Percentiles rank a stretch among this genome's conserved stretches.
phyloP scores from a whole-genome alignment of 352 stramenopile genomes.

The Aphanomyces cochlioides region DNA sequence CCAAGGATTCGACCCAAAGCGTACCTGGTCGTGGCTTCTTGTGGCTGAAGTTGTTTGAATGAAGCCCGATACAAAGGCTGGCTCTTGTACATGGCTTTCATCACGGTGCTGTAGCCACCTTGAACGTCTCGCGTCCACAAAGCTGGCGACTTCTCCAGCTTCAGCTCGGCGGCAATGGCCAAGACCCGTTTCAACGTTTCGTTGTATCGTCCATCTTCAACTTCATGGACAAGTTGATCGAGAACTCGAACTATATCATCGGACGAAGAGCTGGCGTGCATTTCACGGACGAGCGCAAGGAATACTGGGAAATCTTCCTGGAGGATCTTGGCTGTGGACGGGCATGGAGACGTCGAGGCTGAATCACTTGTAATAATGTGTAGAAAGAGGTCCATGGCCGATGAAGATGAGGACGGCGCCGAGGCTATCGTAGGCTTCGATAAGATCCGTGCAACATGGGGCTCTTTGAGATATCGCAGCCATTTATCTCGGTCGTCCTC shows the following conservation, averaged over 20 bases:
- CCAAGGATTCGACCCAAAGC: constrained; percentile 22
- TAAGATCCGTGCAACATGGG: constrained; percentile 23
- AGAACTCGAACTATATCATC: constrained; percentile 83
- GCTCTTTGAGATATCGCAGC: constrained; percentile 63
- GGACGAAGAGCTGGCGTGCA: constrained; percentile 66
- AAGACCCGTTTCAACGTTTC: constrained; percentile 74
- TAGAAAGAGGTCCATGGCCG: constrained; percentile 20
- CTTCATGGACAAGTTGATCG: constrained; percentile 74
- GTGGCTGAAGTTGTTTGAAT: not conserved
- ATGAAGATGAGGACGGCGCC: not conserved
- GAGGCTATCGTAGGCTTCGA: constrained; percentile 40
- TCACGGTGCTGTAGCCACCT: constrained; percentile 68
- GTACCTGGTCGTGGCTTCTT: not conserved
- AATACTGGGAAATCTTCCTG: constrained; percentile 72
- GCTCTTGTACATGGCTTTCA: constrained; percentile 56
- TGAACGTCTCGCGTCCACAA: constrained; percentile 75
- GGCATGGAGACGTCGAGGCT: constrained; percentile 53
- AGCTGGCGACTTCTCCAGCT: constrained; percentile 50
- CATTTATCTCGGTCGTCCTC: constrained; percentile 67
- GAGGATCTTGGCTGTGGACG: constrained; percentile 50
- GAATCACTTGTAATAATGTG: constrained; percentile 17
- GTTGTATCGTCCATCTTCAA: constrained; percentile 56
- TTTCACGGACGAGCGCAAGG: constrained; percentile 66
- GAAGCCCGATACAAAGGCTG: not conserved
- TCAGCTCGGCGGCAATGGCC: constrained; percentile 61